phyloP scores from a whole-genome alignment of 768 basidiomycete species.

The Paxillus involutus region DNA sequence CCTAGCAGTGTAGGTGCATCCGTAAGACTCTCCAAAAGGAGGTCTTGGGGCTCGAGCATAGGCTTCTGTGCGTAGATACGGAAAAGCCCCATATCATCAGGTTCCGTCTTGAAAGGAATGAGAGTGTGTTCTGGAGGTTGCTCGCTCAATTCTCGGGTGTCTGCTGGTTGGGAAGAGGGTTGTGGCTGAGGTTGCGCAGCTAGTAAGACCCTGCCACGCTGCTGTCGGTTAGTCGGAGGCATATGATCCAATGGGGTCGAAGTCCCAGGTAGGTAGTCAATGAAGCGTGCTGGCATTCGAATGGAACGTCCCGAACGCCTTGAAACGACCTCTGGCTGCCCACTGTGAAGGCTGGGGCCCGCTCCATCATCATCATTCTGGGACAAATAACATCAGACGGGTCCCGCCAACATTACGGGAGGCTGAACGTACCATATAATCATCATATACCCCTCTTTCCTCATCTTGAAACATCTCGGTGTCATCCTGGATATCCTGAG shows the following conservation, averaged over 20 bases:
- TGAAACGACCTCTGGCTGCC: not conserved
- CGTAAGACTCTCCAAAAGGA: not conserved
- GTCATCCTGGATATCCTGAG: too few relatives aligned
- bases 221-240: not conserved
- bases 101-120: not conserved
- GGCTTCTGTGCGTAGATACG: not conserved
- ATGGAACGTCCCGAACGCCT: not conserved
- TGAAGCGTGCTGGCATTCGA: not conserved
- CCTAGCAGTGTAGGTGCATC: not conserved
- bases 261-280: not conserved
- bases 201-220: too few relatives aligned
- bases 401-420: too few relatives aligned
- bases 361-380: not conserved
- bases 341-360: not conserved
- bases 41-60: not conserved
- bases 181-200: too few relatives aligned
- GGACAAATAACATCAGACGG: too few relatives aligned
- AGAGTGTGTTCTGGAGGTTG: not conserved
- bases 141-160: not conserved
- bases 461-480: too few relatives aligned
- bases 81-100: not conserved
- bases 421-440: too few relatives aligned
- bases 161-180: not conserved
- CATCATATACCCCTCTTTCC: too few relatives aligned
- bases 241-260: not conserved